Conservation (phyloP, 169 alveolate genomes). For the Eimeria acervulina region DNA sequence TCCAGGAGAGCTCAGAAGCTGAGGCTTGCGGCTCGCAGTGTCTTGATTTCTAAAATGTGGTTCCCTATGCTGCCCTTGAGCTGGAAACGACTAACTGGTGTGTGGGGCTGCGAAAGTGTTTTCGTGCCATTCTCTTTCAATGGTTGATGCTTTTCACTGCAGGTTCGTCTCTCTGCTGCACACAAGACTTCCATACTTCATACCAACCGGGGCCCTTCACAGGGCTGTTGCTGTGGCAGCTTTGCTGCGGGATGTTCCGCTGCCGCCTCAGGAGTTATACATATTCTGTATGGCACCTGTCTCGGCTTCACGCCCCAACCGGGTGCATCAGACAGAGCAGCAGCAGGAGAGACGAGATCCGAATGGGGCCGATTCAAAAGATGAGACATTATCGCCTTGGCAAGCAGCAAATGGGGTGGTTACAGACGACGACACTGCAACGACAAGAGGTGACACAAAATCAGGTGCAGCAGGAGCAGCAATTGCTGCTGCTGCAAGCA, state of each 20-base stretch:
- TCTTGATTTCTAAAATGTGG: not conserved
- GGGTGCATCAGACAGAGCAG: not conserved
- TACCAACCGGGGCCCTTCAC: slow-evolving; percentile 58
- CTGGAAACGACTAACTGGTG: not conserved
- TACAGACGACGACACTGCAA: too few relatives aligned
- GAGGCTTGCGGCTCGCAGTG: not conserved
- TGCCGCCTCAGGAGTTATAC: slow-evolving; percentile 39
- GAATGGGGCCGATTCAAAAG: not conserved
- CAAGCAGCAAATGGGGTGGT: not conserved
- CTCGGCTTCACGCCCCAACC: slow-evolving; percentile 4
- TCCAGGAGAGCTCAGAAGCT: not conserved
- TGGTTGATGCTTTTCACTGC: not conserved
- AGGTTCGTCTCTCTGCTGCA: slow-evolving; percentile 44
- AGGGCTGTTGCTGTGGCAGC: slow-evolving; percentile 71
- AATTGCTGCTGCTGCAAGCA: slow-evolving; percentile 69
- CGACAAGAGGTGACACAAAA: not conserved
- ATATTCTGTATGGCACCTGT: slow-evolving; percentile 51
- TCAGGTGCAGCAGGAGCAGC: not conserved
- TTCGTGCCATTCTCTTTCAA: not conserved
- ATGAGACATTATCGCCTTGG: not conserved
- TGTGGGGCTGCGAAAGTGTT: not conserved
- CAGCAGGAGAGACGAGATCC: not conserved
- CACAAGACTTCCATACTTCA: slow-evolving; percentile 34
- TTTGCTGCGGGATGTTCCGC: slow-evolving; percentile 44
- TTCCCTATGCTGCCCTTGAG: not conserved